Evolutionary conservation across 352 stramenopile genomes (phyloP), one percentile per base, ranked within the genome.

Genomic region (Pythium rhizo-oryzae): DNA sequence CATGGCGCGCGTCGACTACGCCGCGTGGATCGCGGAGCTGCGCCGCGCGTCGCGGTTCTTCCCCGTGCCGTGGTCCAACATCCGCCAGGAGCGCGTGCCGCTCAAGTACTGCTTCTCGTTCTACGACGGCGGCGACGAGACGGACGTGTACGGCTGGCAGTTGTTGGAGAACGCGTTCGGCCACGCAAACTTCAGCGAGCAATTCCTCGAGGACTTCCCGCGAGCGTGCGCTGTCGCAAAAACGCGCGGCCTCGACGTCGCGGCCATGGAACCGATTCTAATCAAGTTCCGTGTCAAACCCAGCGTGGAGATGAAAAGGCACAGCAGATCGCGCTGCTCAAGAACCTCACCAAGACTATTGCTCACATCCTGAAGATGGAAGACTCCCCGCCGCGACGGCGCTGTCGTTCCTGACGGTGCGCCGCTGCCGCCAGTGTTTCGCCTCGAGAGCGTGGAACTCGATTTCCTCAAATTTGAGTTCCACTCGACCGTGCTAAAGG

Each of bases 81-180:
- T 64, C 11, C 24, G 33, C 7, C 25, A 47, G 25, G 4, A 64
- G 9, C 19, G 54, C 13, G 12, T 64, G 44, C 58, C 46, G 11
- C 44, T 47, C 58, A 64, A 64, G 58, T 55, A 25, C 30, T 52
- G 21, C n/a, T 63, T 63, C 25, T 13, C 13, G 41, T 53, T 63
- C 24, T 30, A 54, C 18, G 43, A 46, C 19, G 44, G 44, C 4
- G 44, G 44, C 44, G 44, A 30, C 9, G 18, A 57, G 9, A 12
- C 18, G n/a, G 43, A 21, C 3, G n/a, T 35, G 30, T 57, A 49
- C 30, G 28, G 58, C 30, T 64, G 46, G 58, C 30, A 64, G 18
- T 5, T 44, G 46, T 18, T 64, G 8, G 18, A 64, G 44, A 4
- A 64, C 30, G 30, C 37, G 25, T 56, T 56, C 18, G 44, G 44